A percentile compares a stretch with the other conserved stretches of the same genome.
Evolutionary conservation across 1,284 basidiomycete species (phyloP).

Genomic region (Fomitopsis palustris): DNA sequence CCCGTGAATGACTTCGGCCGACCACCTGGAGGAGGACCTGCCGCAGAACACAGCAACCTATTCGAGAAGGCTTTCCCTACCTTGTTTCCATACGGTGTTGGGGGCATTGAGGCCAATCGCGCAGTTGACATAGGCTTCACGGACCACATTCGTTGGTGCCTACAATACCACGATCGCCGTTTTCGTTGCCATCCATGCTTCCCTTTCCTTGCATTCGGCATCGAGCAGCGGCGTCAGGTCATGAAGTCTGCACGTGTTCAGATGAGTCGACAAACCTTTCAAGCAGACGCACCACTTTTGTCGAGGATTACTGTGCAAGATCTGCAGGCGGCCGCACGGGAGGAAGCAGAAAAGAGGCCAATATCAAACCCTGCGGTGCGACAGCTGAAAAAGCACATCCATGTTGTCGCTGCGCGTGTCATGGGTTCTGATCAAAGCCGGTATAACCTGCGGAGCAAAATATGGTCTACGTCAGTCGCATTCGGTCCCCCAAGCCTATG

Average conservation of each 20-base stretch:
- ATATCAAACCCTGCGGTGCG: slow-evolving; percentile 12
- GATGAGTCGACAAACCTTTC: slow-evolving; percentile 12
- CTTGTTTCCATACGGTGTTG: slow-evolving; percentile 39
- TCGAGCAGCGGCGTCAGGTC: slow-evolving; percentile 26
- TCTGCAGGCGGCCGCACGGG: slow-evolving; percentile 8
- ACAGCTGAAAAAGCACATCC: slow-evolving; percentile 8
- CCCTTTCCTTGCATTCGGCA: slow-evolving; percentile 32
- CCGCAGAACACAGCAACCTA: slow-evolving; percentile 11
- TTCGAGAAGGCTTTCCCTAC: slow-evolving; percentile 30
- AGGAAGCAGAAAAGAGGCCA: slow-evolving; percentile 10
- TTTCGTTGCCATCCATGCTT: slow-evolving; percentile 31
- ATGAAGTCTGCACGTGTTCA: slow-evolving; percentile 11
- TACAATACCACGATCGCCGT: slow-evolving; percentile 31
- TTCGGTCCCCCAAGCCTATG: slow-evolving; percentile 15
- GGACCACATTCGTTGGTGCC: slow-evolving; percentile 32
- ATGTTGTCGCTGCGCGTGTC: slow-evolving; percentile 11
- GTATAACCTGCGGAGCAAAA: slow-evolving; percentile 8
- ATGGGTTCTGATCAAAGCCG: slow-evolving; percentile 7
- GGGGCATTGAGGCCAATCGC: slow-evolving; percentile 30
- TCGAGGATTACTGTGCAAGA: slow-evolving; percentile 10
- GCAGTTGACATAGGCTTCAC: slow-evolving; percentile 23
- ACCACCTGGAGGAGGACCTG: not conserved
- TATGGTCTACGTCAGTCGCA: slow-evolving; percentile 9
- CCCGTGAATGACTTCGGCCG: slow-evolving; percentile 12
- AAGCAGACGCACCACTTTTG: slow-evolving; percentile 6